Conservation (phyloP, 768 basidiomycete species). For the Amyloporia xantha region DNA sequence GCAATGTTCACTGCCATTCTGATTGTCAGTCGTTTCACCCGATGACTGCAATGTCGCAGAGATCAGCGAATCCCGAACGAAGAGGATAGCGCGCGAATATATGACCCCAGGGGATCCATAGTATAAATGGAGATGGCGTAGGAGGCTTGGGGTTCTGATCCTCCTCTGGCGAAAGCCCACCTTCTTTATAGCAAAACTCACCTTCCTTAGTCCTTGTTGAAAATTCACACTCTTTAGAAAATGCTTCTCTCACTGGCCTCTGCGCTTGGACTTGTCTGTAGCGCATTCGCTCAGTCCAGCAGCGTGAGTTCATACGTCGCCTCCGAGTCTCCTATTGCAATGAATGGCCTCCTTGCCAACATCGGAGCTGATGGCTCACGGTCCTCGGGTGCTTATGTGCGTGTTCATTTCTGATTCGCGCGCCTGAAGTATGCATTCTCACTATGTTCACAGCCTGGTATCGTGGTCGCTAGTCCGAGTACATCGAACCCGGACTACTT, state of each 20-base stretch:
- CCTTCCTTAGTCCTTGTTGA: no score
- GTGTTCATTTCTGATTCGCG: not conserved
- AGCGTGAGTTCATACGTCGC: constrained; percentile 45
- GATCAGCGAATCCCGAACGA: no score
- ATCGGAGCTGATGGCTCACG: constrained; percentile 55
- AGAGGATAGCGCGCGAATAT: no score
- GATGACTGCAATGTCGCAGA: no score
- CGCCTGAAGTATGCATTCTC: not conserved
- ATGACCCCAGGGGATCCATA: no score
- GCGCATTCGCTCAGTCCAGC: constrained; percentile 20
- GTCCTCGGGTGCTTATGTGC: constrained; percentile 34
- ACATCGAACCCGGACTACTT: constrained; percentile 47
- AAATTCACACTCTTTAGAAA: no score
- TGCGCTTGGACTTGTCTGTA: constrained; percentile 9
- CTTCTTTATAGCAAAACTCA: no score
- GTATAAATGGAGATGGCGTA: no score
- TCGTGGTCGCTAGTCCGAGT: constrained; percentile 37
- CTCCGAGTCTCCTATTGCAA: constrained; percentile 52
- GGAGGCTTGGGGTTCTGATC: no score
- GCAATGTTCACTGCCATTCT: no score
- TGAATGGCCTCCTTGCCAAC: constrained; percentile 64
- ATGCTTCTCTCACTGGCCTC: constrained; percentile 15
- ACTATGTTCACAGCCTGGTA: constrained; percentile 24
- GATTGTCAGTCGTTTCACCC: no score
- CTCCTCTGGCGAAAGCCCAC: no score